Base-by-base conservation (phyloP, 495 filamentous ascomycete genomes). In the Daldinia decipiens region DNA sequence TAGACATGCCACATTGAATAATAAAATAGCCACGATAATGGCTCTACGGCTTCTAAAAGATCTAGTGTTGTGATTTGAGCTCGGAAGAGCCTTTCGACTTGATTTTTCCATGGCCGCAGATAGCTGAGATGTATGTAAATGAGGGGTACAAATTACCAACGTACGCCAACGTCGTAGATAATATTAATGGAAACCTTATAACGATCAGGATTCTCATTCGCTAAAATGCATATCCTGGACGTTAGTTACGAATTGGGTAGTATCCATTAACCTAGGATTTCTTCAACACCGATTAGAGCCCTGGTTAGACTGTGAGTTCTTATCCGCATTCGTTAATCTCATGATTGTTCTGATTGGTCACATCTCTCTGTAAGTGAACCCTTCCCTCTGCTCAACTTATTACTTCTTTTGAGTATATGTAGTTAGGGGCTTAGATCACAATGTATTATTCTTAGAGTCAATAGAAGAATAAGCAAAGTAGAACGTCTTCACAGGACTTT, bases 1-100 rank as follows among this genome's bases (percentile, higher is more conserved):
- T n/a, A 59, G 45, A 36, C 54, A 63, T 24, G n/a, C 19, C 27
- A 32, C 13, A 38, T 45, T 54, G 36, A 68, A 47, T 15, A 63
- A 17, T 11, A 60, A 47, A 5, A 68, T 4, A 21, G 26, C 8
- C 1, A 60, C 1, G 3, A 40, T 13, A 6, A 62, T 13, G 0
- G 56, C 34, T 2, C 15, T 34, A 38, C 17, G 24, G 6, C 68
- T 66, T 5, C 40, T 32, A 6, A 1, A 17, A 50, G 36, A 56
- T 5, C 26, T 19, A 38, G 32, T 43, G 13, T 4, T 17, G 2
- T 24, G n/a, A 1, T 21, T 43, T 24, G 17, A 12, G 19, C 54
- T 64, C 13, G 21, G 40, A 38, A 38, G 38, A 40, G 19, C 26
- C 4, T 47, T 56, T 45, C 9, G 26, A 21, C 13, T 53, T 53